phyloP scores from a whole-genome alignment of 2,329 filamentous ascomycete species.

The Aspergillus hortae region DNA sequence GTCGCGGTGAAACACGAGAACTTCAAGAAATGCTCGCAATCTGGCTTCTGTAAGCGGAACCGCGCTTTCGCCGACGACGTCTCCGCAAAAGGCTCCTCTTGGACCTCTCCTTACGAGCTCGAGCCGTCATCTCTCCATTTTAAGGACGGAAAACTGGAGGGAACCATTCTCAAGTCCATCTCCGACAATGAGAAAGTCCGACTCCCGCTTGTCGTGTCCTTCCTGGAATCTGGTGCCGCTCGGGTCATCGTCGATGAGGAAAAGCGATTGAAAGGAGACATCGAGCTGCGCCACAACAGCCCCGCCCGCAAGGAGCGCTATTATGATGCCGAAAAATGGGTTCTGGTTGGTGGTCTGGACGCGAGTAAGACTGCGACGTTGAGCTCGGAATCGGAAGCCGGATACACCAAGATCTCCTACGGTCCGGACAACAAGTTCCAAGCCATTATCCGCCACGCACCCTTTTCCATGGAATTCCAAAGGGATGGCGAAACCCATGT shows the following conservation, averaged over 20 bases:
- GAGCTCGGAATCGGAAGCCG: slow-evolving; percentile 60
- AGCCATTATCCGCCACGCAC: slow-evolving; percentile 76
- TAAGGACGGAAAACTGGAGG: slow-evolving; percentile 75
- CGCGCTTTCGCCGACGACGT: slow-evolving; percentile 81
- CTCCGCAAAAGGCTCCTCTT: slow-evolving; percentile 60
- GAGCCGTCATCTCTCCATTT: slow-evolving; percentile 69
- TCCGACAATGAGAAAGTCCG: slow-evolving; percentile 65
- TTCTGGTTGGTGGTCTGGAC: slow-evolving; percentile 75
- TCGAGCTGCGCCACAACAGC: slow-evolving; percentile 81
- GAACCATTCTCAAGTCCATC: slow-evolving; percentile 76
- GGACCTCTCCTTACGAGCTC: slow-evolving; percentile 78
- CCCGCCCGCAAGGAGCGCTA: slow-evolving; percentile 86
- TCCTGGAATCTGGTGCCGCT: slow-evolving; percentile 84
- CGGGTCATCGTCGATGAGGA: slow-evolving; percentile 90
- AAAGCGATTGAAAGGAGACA: slow-evolving; percentile 80
- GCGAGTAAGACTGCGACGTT: slow-evolving; percentile 69
- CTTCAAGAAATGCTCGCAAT: slow-evolving; percentile 95
- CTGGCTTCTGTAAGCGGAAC: slow-evolving; percentile 96
- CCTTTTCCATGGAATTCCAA: slow-evolving; percentile 83
- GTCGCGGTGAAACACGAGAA: slow-evolving; percentile 89
- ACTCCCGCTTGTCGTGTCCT: slow-evolving; percentile 79
- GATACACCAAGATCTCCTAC: slow-evolving; percentile 71
- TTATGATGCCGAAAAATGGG: slow-evolving; percentile 84
- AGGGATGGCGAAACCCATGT: slow-evolving; percentile 78
- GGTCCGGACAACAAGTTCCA: slow-evolving; percentile 73